Evolutionary conservation across 2,329 filamentous ascomycete genomes (phyloP), one percentile per base, ranked within the genome.

Genomic region (Chaetothyriales sp.): DNA sequence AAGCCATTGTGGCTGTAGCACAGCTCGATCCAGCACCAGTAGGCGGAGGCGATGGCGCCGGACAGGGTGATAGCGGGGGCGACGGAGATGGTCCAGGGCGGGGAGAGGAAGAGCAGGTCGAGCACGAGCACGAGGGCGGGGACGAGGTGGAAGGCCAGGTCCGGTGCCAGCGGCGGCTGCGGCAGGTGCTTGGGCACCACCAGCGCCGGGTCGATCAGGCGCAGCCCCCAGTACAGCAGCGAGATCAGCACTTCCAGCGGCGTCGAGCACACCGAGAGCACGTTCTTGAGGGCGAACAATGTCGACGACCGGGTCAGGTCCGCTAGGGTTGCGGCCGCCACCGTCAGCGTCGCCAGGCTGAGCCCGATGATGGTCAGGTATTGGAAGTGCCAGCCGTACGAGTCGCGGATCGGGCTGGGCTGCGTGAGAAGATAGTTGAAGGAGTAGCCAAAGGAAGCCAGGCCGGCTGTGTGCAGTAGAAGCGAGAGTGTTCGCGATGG

Each of bases 331-430:
- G 70, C 79, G 50, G 70, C 61, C 19, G 64, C 51, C 63, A 80
- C 80, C 32, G 77, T 78, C 44, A 71, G 36, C 2, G 77, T 76
- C 1, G 76, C 70, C 47, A 81, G 65, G 4, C 70, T 65, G 5
- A 81, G 70, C 44, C 78, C 79, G 58, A 82, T 74, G 57, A 80
- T 78, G 53, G 79, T 81, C 19, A 81, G 68, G 60, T 78, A 81
- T 65, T 81, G 78, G 54, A 81, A 73, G 61, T 82, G 78, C 77
- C 78, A 81, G 57, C 79, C 79, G 63, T 78, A 81, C 36, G 76
- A 74, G 12, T 76, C 68, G 57, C 76, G 79, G 43, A 72, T 77
- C 56, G 52, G 20, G 53, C 67, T 70, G 6, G 69, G 69, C 53
- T 71, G 65, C 7, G 68, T 64, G 46, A 66, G 58, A 55, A 72